Base-by-base conservation (phyloP, 345 rosid species). In the Erucastrum elatum region DNA sequence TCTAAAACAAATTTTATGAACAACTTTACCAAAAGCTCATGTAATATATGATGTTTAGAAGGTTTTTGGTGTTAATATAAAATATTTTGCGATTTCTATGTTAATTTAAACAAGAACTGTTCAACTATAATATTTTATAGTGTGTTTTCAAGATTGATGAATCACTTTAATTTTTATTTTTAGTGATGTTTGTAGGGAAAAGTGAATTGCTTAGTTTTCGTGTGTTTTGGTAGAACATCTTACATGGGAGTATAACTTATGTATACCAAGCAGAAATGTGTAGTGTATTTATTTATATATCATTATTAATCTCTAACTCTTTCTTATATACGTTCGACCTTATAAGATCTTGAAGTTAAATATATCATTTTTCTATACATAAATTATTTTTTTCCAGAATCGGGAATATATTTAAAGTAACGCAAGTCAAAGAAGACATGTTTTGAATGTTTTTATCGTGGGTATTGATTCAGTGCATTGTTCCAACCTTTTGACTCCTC, bases 401-500 rank as follows among this genome's bases (percentile, higher is more conserved):
- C 16, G 10, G 1, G 60, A 7, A 51, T 21, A 53, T 53, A 27
- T 56, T 59, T 59, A 59, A 26, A 26, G 64, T 26, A 26, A 17
- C 8, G 5, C 56, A 33, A 53, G 71, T 70, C 68, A 72, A 78
- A 71, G 39, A 59, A 66, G 82, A 66, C 76, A 77, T 30, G 29
- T 58, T 37, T 46, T 78, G 15, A 78, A 65, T 58, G 77, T 65
- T 65, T 71, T 71, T 56, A 66, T 41, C 67, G 39, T 66, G 73
- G 25, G 55, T n/a, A 49, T 64, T 64, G 64, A 35, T 77, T 77
- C 59, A 77, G 13, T 70, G 82, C 13, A 73, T 79, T 59, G 55
- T 46, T 65, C 25, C 64, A 78, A 72, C 15, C 70, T 73, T 74
- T 73, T 79, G 37, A 34, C 37, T 34, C 37, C 67, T 34, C 21